Evolutionary conservation across 768 basidiomycete genomes (phyloP), one percentile per base, ranked within the genome.

Genomic region (Suillus cothurnatus): DNA sequence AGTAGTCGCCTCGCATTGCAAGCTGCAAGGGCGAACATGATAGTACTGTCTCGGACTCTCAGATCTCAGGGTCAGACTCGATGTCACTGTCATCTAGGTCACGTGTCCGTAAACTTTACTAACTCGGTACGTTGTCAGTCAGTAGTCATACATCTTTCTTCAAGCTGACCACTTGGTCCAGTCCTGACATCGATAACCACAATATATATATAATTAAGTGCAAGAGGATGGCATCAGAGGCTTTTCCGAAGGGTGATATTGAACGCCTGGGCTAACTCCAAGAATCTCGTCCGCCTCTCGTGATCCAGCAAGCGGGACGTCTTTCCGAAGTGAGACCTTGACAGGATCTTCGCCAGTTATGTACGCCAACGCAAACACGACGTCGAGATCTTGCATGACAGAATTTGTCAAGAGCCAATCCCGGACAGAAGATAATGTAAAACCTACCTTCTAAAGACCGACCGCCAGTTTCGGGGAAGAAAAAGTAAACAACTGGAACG

Each of bases 231-330:
- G 38, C 11, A 5, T 39, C 17, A 9, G 15, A 21, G 26, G 26
- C 8, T 38, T 58, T 38, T 5, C 36, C 23, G 15, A 17, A 59
- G 38, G 11, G 26, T 6, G 26, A 28, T 58, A 28, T 36, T 38
- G 26, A 39, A 56, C 23, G n/a, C 63, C 43, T 45, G 63, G 17
- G 9, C 41, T 61, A 28, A 77, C 67, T 8, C 77, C 77, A 23
- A 78, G 68, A 36, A 78, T 78, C 65, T 70, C 71, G 61, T 78
- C 77, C 7, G 77, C 77, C 60, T 78, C 77, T 14, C 70, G 74
- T 2, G 77, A 71, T 17, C 77, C 77, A 21, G 77, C 77, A 1
- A 65, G 64, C 14, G 77, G 77, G 3, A 78, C 62, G 36, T 77
- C 73, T 56, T 77, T 76, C 36, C 77, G 70, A n/a, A 78, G 69